Evolutionary conservation across 192 early-diverging fungal species (phyloP).

Genomic region (Mortierella antarctica): DNA sequence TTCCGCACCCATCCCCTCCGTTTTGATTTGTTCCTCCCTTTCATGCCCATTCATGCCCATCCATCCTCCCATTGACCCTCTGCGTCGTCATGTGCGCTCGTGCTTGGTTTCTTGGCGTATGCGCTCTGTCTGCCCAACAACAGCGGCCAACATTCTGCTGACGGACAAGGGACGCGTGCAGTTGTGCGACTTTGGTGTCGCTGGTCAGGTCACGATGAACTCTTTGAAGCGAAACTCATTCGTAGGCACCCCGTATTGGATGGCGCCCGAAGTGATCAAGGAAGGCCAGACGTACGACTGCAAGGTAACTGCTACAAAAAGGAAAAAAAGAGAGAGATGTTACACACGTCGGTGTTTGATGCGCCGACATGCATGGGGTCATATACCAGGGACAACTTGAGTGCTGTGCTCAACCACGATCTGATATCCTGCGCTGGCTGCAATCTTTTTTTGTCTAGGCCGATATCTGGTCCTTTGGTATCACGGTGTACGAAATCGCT

Average conservation of each 20-base stretch:
- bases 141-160: constrained; percentile 92
- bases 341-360: too few species aligned
- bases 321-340: too few species aligned
- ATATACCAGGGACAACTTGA: too few species aligned
- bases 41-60: neutral
- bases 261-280: constrained; percentile 88
- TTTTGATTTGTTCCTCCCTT: neutral
- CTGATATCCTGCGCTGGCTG: neutral
- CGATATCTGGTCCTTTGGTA: constrained; percentile 99
- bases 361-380: too few species aligned
- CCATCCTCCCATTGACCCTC: neutral
- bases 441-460: constrained; percentile 61
- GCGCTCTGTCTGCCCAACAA: constrained; percentile 1
- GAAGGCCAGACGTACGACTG: constrained; percentile 90
- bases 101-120: neutral
- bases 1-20: too few species aligned
- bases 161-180: constrained; percentile 92
- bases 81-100: neutral
- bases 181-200: constrained; percentile 97
- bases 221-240: constrained; percentile 88
- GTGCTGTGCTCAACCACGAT: too few species aligned
- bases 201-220: constrained; percentile 81
- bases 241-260: constrained; percentile 94
- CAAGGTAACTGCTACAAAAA: constrained; percentile 67
- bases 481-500: constrained; percentile 97